Base-by-base conservation (phyloP, 768 basidiomycete genomes). In the Russula lepida region DNA sequence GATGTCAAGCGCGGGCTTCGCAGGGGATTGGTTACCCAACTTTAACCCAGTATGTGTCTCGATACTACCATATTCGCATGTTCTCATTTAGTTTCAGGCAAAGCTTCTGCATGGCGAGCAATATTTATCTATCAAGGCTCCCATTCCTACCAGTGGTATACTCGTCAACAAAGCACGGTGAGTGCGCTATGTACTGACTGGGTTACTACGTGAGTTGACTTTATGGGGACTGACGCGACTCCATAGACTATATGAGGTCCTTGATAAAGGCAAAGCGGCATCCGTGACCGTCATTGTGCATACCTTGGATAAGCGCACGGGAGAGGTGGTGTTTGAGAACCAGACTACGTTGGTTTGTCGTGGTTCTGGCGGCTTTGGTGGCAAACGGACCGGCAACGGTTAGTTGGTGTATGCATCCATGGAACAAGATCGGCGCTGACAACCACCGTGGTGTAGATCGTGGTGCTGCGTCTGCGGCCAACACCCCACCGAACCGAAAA, bases 31-130 rank as follows among this genome's bases (percentile, higher is more conserved):
- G 85, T 77, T 99, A 30, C 95, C 97, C 15, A 89, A 98, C 73
- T 98, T 86, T 78, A 95, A 95, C 70, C 93, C 92, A 6, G 92
- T 91, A 67, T 53, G 84, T 73, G 35, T n/a, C 13, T 11, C 13
- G 15, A 30, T n/a, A n/a, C 62, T 19, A 52, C 53, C 32, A 13
- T 17, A 43, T 55, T 60, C 43, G 60, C 19, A 28, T 41, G 23
- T n/a, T 52, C 33, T 51, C 39, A 30, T 39, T 23, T 35, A 37
- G 30, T 19, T 15, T 13, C 46, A 93, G 92, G 92, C 94, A 50
- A 98, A 92, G 74, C 78, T 99, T n/a, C 81, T 99, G 19, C 97
- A 99, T 71, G 97, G 97, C 48, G 97, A 99, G 71, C 97, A 98
- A 69, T 98, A 92, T 73, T 76, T 99, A 67, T 81, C 84, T 62